phyloP scores from a whole-genome alignment of 805 yeast species.

The Yarrowia divulgata region DNA sequence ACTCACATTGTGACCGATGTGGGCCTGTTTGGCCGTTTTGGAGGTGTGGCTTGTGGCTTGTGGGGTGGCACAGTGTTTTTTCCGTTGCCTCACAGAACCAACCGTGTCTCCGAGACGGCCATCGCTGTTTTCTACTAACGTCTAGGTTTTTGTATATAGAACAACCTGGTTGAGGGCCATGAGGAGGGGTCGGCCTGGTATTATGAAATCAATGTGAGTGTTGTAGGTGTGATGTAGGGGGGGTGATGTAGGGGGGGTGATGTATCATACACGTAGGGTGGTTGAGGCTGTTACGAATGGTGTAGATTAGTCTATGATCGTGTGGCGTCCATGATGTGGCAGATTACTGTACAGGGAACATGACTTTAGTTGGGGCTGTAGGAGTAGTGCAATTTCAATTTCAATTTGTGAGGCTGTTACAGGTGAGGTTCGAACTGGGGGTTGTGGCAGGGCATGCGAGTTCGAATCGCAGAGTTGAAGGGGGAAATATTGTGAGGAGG shows the following conservation, averaged over 20 bases:
- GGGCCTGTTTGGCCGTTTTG: neutral
- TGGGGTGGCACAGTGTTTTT: neutral
- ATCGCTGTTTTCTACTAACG: conserved; percentile 4
- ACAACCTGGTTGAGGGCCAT: neutral
- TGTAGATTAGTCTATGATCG: too few relatives aligned
- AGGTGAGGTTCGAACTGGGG: neutral
- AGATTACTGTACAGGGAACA: too few relatives aligned
- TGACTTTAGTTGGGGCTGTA: too few relatives aligned
- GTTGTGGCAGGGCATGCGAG: neutral
- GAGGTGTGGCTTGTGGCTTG: neutral
- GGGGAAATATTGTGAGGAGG: too few relatives aligned
- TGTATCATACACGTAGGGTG: too few relatives aligned
- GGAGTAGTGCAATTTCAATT: too few relatives aligned
- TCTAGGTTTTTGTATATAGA: conserved; percentile 31
- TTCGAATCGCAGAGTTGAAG: too few relatives aligned
- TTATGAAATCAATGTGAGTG: conserved; percentile 22
- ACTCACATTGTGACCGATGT: neutral
- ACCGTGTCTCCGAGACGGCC: too few relatives aligned
- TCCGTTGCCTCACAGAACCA: too few relatives aligned
- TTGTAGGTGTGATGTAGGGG: neutral
- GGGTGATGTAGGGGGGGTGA: neutral
- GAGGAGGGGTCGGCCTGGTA: conserved; percentile 4
- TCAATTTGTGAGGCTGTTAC: neutral
- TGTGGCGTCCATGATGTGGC: too few relatives aligned
- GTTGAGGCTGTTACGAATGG: too few relatives aligned